Conservation (phyloP, 768 basidiomycete genomes). For the Russula lepida region DNA sequence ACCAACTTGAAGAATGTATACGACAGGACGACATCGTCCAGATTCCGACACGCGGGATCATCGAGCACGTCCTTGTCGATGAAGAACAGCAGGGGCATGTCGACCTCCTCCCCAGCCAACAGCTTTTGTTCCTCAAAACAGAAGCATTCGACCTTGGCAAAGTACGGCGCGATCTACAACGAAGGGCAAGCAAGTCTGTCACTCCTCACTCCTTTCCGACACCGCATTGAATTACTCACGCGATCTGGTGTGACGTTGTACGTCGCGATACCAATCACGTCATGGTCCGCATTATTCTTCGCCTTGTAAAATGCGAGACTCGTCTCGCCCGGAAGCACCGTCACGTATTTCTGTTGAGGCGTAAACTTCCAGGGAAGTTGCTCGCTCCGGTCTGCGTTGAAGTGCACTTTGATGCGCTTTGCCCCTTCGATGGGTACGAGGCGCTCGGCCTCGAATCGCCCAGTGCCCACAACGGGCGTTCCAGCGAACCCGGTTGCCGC, state of each 20-base stretch:
- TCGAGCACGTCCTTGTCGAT: slow-evolving; percentile 96
- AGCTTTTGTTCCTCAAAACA: slow-evolving; percentile 98
- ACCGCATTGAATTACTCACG: slow-evolving; percentile 39
- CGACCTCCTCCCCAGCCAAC: slow-evolving; percentile 90
- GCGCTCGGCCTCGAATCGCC: slow-evolving; percentile 75
- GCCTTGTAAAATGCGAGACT: slow-evolving; percentile 95
- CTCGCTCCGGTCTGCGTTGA: slow-evolving; percentile 89
- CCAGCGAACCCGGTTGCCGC: slow-evolving; percentile 96
- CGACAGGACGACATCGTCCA: slow-evolving; percentile 88
- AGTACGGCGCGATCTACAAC: slow-evolving; percentile 90
- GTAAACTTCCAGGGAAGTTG: slow-evolving; percentile 89
- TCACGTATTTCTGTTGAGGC: slow-evolving; percentile 84
- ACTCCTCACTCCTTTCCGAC: neutral
- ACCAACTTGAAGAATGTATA: slow-evolving; percentile 96
- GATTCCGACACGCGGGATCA: slow-evolving; percentile 76
- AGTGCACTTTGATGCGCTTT: slow-evolving; percentile 82
- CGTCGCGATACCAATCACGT: slow-evolving; percentile 96
- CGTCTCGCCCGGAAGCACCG: slow-evolving; percentile 90
- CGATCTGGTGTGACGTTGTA: slow-evolving; percentile 99
- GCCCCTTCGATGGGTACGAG: slow-evolving; percentile 66
- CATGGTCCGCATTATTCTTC: slow-evolving; percentile 72
- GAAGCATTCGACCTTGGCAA: slow-evolving; percentile 99
- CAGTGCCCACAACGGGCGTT: slow-evolving; percentile 84
- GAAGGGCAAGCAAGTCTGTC: neutral
- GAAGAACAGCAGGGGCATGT: slow-evolving; percentile 97